These are phyloP conservation scores for Phytophthora fragariaefolia DNA, from an alignment of 352 stramenopile species.

Conservation along the genomic window DNA sequence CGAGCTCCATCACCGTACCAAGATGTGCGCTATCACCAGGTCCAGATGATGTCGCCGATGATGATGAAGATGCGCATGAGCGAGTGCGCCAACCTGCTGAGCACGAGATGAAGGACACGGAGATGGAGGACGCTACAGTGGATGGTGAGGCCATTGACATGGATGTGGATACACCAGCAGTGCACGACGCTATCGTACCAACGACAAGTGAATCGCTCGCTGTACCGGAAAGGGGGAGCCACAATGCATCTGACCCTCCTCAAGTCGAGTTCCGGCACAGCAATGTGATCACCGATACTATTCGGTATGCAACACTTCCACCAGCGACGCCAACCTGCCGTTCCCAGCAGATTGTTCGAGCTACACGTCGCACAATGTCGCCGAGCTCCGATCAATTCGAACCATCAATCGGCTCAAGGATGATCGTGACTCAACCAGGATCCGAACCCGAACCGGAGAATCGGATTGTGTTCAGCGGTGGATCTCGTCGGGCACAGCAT, in stretches of 20 bases:
- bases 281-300: not conserved
- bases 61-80: not conserved
- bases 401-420: not conserved
- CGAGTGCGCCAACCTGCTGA: not conserved
- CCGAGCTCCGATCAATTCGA: not conserved
- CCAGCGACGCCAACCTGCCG: not conserved
- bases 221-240: not conserved
- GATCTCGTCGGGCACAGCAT: not conserved
- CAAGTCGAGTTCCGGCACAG: not conserved
- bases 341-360: not conserved
- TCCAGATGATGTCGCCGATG: not conserved
- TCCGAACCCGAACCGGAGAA: not conserved
- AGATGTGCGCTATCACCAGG: not conserved
- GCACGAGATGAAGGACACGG: not conserved
- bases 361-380: not conserved
- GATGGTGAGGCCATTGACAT: not conserved
- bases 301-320: not conserved
- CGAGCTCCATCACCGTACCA: not conserved
- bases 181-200: not conserved
- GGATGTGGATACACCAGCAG: not conserved
- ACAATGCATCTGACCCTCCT: not conserved
- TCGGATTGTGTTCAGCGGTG: not conserved
- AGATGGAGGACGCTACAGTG: not conserved
- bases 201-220: not conserved
- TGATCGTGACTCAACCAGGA: not conserved